A percentile compares a stretch with the other conserved stretches of the same genome.
Evolutionary conservation across 2,329 filamentous ascomycete species (phyloP).

Genomic region (Fusarium domesticum): DNA sequence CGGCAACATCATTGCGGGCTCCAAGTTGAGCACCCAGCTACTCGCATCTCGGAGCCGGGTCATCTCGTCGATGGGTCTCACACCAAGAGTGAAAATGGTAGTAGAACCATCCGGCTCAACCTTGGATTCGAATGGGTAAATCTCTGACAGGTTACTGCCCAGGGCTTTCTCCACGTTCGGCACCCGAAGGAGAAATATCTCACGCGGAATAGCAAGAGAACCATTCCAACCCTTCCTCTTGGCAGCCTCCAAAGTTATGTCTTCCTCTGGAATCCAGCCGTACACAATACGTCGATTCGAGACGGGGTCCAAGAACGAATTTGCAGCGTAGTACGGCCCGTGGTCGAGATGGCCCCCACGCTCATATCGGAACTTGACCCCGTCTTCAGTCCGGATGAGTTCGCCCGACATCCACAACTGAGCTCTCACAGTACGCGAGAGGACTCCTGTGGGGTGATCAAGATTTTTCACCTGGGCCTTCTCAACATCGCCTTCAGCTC

Average conservation of each 20-base stretch:
- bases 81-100: conserved; percentile 2
- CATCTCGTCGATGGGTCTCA: conserved; percentile 1
- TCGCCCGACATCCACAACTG: conserved; percentile 13
- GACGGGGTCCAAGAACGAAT: conserved; percentile 43
- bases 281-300: conserved; percentile 39
- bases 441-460: not conserved
- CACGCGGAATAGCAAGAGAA: conserved; percentile 42
- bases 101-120: conserved; percentile 1
- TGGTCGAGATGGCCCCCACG: conserved; percentile 17
- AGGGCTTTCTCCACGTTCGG: conserved; percentile 36
- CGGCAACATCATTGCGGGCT: not conserved
- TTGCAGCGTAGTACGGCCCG: conserved; percentile 41
- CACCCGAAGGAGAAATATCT: conserved; percentile 37
- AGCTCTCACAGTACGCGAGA: conserved; percentile 1
- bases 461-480: conserved; percentile 1
- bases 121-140: conserved; percentile 35
- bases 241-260: conserved; percentile 39
- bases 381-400: conserved; percentile 1
- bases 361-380: conserved; percentile 3
- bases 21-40: conserved; percentile 1
- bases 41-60: not conserved
- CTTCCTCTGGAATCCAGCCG: conserved; percentile 50
- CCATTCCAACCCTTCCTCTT: conserved; percentile 48
- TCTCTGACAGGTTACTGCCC: conserved; percentile 34
- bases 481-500: conserved; percentile 39